Evolutionary conservation across 306 rosid genomes (phyloP).

Genomic region (Hippophae rhamnoides): DNA sequence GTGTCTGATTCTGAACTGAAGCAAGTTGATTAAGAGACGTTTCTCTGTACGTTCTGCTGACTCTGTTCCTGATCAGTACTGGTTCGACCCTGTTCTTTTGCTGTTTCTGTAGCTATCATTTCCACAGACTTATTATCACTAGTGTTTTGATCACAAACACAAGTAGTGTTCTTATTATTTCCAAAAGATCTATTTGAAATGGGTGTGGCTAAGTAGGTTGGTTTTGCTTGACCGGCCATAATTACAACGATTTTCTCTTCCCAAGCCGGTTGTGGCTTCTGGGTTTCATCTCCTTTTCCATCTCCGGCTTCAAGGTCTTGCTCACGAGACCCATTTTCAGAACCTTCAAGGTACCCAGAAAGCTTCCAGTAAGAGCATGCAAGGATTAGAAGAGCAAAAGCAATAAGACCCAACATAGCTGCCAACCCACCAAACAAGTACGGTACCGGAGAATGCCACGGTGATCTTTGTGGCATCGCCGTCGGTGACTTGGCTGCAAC

Average conservation of each 20-base stretch:
- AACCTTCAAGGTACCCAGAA: slow-evolving; percentile 58
- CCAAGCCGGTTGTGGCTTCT: slow-evolving; percentile 35
- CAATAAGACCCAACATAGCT: slow-evolving; percentile 90
- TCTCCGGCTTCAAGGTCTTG: slow-evolving; percentile 59
- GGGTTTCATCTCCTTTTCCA: slow-evolving; percentile 21
- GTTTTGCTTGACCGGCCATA: slow-evolving; percentile 84
- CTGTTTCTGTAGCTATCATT: slow-evolving; percentile 9
- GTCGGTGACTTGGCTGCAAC: slow-evolving; percentile 27
- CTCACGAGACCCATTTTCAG: slow-evolving; percentile 19
- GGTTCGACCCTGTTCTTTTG: slow-evolving; percentile 14
- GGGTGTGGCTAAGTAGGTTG: slow-evolving; percentile 88
- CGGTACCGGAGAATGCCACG: slow-evolving; percentile 97
- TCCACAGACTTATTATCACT: slow-evolving; percentile 17
- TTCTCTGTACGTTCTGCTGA: background rate
- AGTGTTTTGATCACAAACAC: slow-evolving; percentile 37
- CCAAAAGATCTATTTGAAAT: slow-evolving; percentile 59
- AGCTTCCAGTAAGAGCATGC: slow-evolving; percentile 98
- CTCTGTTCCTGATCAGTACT: slow-evolving; percentile 1
- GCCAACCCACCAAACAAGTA: slow-evolving; percentile 91
- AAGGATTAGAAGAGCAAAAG: slow-evolving; percentile 83
- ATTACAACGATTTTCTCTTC: slow-evolving; percentile 88
- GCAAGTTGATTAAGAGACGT: background rate
- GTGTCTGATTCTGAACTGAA: slow-evolving; percentile 21
- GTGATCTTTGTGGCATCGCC: slow-evolving; percentile 39
- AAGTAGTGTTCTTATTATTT: slow-evolving; percentile 25